Evolutionary conservation across 371 early-diverging fungal genomes (phyloP).

Genomic region (Zancudomyces culisetae): DNA sequence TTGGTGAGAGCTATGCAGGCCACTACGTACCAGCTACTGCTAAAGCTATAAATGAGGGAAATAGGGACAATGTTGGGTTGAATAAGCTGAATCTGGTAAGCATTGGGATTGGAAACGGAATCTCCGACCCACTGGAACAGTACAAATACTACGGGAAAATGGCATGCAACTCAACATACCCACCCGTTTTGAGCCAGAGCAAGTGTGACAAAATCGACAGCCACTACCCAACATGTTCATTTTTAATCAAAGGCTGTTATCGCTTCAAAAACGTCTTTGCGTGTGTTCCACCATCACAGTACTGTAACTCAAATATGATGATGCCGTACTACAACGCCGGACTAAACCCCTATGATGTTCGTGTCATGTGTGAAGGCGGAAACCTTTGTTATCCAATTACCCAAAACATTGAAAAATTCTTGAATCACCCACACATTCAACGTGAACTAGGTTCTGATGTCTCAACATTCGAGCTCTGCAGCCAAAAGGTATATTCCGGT

Average conservation of each 20-base stretch:
- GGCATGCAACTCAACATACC: conserved; percentile 63
- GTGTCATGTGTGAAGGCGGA: conserved; percentile 49
- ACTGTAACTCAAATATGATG: conserved; percentile 62
- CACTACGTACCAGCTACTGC: conserved; percentile 69
- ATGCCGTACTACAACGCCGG: conserved; percentile 41
- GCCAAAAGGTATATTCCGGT: conserved; percentile 53
- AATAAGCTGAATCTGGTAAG: conserved; percentile 48
- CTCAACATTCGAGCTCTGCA: conserved; percentile 55
- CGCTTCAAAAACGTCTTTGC: conserved; percentile 41
- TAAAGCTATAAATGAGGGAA: conserved; percentile 40
- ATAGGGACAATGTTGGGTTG: conserved; percentile 31
- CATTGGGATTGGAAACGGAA: conserved; percentile 77
- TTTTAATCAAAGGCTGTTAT: conserved; percentile 67
- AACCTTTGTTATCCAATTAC: conserved; percentile 71
- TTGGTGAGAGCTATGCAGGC: conserved; percentile 51
- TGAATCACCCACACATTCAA: conserved; percentile 66
- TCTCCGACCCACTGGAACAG: conserved; percentile 75
- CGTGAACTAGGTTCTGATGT: conserved; percentile 43
- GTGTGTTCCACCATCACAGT: conserved; percentile 69
- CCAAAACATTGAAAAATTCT: conserved; percentile 45
- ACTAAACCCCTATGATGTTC: conserved; percentile 65
- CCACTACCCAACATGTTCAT: conserved; percentile 49
- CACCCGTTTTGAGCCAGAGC: conserved; percentile 40
- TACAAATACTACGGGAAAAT: conserved; percentile 77
- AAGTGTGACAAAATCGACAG: conserved; percentile 51